These are phyloP conservation scores for Coleophoma eucalyptorum DNA, from an alignment of 2,329 filamentous ascomycete species.

Conservation along the genomic window DNA sequence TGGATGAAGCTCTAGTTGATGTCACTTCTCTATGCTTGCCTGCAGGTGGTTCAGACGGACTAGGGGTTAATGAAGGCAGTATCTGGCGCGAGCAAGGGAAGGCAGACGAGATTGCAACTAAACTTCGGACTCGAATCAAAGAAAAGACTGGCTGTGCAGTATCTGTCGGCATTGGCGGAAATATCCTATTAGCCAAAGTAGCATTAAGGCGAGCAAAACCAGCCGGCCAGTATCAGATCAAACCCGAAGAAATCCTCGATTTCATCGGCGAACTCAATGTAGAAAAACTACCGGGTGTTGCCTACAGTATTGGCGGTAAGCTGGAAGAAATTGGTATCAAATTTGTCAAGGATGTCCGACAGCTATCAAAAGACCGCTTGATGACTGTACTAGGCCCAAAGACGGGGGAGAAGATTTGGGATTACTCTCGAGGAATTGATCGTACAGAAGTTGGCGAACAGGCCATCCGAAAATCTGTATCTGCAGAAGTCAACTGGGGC, in stretches of 20 bases:
- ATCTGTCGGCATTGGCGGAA: conserved; percentile 87
- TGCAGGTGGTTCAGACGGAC: conserved; percentile 62
- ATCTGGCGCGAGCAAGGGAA: conserved; percentile 75
- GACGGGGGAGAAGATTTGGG: conserved; percentile 85
- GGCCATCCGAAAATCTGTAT: conserved; percentile 85
- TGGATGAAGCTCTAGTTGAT: conserved; percentile 92
- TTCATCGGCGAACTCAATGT: conserved; percentile 77
- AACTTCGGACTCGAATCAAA: conserved; percentile 67
- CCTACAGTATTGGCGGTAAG: conserved; percentile 81
- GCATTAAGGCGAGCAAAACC: conserved; percentile 91
- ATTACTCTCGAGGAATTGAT: conserved; percentile 88
- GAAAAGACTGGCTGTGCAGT: conserved; percentile 78
- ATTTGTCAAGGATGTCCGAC: conserved; percentile 77
- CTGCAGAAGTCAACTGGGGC: conserved; percentile 97
- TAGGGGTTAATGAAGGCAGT: conserved; percentile 61
- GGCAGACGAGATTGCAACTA: conserved; percentile 66
- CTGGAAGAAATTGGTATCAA: conserved; percentile 83
- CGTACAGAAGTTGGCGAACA: conserved; percentile 81
- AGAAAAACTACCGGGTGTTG: conserved; percentile 85
- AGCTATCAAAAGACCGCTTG: conserved; percentile 72
- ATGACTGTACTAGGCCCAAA: conserved; percentile 77
- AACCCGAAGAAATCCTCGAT: conserved; percentile 71
- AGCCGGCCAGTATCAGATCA: conserved; percentile 86
- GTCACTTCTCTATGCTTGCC: conserved; percentile 67
- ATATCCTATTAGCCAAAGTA: conserved; percentile 87